Evolutionary conservation across 2,329 filamentous ascomycete genomes (phyloP).

Genomic region (Curvularia verruculosa): DNA sequence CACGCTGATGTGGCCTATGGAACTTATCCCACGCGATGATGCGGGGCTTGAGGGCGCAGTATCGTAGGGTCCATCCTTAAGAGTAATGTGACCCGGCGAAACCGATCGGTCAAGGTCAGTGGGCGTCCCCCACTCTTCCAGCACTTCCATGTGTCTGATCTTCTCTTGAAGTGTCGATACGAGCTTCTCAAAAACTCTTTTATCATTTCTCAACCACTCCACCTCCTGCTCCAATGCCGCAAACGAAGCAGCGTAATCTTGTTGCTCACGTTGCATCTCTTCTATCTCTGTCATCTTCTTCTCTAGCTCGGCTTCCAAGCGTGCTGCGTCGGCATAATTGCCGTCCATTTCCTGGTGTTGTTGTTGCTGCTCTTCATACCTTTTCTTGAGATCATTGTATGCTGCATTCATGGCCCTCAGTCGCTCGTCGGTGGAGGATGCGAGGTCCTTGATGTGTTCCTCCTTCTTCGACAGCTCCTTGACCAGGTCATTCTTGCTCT

Average conservation of each 20-base stretch:
- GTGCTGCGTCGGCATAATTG: constrained; percentile 20
- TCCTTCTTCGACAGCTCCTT: constrained; percentile 37
- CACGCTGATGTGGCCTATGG: constrained; percentile 17
- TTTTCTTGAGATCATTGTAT: constrained; percentile 29
- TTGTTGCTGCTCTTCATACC: constrained; percentile 25
- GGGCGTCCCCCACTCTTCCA: constrained; percentile 32
- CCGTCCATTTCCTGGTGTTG: constrained; percentile 16
- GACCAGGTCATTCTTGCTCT: constrained; percentile 29
- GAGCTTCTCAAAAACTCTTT: constrained; percentile 39
- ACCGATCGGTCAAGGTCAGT: constrained; percentile 13
- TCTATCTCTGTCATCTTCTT: constrained; percentile 37
- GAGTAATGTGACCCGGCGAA: constrained; percentile 19
- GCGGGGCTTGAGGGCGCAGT: constrained; percentile 18
- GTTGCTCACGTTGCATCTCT: constrained; percentile 33
- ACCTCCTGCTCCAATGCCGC: constrained; percentile 41
- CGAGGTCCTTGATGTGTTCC: constrained; percentile 34
- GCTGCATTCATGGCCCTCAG: constrained; percentile 31
- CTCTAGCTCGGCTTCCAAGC: constrained; percentile 25
- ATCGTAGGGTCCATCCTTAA: constrained; percentile 15
- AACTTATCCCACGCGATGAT: constrained; percentile 18
- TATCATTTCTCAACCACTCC: constrained; percentile 35
- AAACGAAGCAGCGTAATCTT: constrained; percentile 32
- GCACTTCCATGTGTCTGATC: constrained; percentile 33
- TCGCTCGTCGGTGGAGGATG: constrained; percentile 26
- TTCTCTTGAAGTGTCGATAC: constrained; percentile 42